phyloP scores from a whole-genome alignment of 257 asterid genomes.

The Capsicum pubescens region DNA sequence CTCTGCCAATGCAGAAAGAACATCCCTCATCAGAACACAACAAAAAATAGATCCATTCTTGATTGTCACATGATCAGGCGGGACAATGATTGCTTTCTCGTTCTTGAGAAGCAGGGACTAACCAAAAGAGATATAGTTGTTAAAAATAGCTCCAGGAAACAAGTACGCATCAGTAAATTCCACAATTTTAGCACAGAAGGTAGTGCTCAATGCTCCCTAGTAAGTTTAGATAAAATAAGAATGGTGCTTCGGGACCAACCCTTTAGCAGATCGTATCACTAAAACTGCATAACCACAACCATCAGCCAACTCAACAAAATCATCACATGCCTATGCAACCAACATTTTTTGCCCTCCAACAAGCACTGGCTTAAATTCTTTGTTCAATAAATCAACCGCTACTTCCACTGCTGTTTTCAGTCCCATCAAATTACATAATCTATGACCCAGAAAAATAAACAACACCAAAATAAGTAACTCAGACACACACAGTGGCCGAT shows the following conservation, averaged over 20 bases:
- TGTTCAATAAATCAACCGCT: slow-evolving; percentile 71
- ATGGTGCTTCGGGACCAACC: slow-evolving; percentile 77
- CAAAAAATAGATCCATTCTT: slow-evolving; percentile 80
- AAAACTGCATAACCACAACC: slow-evolving; percentile 66
- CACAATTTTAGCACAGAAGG: slow-evolving; percentile 82
- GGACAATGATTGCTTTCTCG: slow-evolving; percentile 74
- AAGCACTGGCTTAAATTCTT: slow-evolving; percentile 87
- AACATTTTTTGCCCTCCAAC: slow-evolving; percentile 84
- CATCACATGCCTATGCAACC: slow-evolving; percentile 63
- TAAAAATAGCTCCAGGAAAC: slow-evolving; percentile 82
- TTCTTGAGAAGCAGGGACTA: slow-evolving; percentile 83
- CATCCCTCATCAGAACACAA: slow-evolving; percentile 80
- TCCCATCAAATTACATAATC: slow-evolving; percentile 70
- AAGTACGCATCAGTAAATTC: slow-evolving; percentile 86
- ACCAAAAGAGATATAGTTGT: slow-evolving; percentile 83
- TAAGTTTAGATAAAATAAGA: slow-evolving; percentile 81
- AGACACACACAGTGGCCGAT: background rate
- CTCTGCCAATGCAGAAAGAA: slow-evolving; percentile 61
- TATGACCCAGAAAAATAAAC: slow-evolving; percentile 28
- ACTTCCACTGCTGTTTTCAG: slow-evolving; percentile 82
- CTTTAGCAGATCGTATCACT: slow-evolving; percentile 84
- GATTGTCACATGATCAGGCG: slow-evolving; percentile 72
- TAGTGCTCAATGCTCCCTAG: slow-evolving; percentile 88
- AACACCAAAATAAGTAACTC: slow-evolving; percentile 6
- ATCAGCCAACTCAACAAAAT: slow-evolving; percentile 69